These are phyloP conservation scores for Blastomyces parvus DNA, from an alignment of 2,329 filamentous ascomycete genomes.

Conservation along the genomic window DNA sequence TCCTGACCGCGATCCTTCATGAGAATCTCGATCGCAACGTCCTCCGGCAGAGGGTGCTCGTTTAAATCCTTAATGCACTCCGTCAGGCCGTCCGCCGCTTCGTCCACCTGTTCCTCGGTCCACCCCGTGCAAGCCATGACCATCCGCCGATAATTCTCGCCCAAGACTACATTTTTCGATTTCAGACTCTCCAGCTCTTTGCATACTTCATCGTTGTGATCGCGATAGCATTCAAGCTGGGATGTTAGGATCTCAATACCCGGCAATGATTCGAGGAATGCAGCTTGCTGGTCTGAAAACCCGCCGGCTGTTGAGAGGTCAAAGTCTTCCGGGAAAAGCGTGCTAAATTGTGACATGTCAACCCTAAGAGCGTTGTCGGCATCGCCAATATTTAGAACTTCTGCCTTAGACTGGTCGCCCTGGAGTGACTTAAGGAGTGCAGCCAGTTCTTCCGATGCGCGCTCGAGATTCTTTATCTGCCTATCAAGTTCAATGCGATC, in stretches of 20 bases:
- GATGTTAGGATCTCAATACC: conserved; percentile 54
- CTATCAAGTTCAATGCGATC: conserved; percentile 55
- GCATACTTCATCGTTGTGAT: conserved; percentile 57
- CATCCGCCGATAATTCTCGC: conserved; percentile 78
- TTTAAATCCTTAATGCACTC: conserved; percentile 71
- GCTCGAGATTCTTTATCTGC: conserved; percentile 67
- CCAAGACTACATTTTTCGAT: conserved; percentile 70
- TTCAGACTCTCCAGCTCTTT: conserved; percentile 62
- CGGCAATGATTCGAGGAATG: conserved; percentile 47
- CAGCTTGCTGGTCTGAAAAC: conserved; percentile 32
- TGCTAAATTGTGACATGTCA: conserved; percentile 27
- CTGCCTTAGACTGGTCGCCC: conserved; percentile 35
- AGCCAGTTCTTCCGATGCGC: conserved; percentile 63
- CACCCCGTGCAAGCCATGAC: conserved; percentile 79
- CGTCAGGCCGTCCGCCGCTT: conserved; percentile 66
- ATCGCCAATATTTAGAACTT: conserved; percentile 39
- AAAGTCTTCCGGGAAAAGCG: conserved; percentile 31
- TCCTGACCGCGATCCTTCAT: conserved; percentile 39
- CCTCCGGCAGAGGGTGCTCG: conserved; percentile 46
- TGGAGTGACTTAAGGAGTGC: conserved; percentile 43
- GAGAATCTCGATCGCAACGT: conserved; percentile 37
- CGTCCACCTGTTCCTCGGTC: conserved; percentile 68
- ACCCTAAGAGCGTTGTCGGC: conserved; percentile 37
- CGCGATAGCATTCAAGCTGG: conserved; percentile 59
- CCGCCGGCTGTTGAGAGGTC: conserved; percentile 30